phyloP scores from a whole-genome alignment of 768 basidiomycete species.

The Pilatotrama ljubarskyi region DNA sequence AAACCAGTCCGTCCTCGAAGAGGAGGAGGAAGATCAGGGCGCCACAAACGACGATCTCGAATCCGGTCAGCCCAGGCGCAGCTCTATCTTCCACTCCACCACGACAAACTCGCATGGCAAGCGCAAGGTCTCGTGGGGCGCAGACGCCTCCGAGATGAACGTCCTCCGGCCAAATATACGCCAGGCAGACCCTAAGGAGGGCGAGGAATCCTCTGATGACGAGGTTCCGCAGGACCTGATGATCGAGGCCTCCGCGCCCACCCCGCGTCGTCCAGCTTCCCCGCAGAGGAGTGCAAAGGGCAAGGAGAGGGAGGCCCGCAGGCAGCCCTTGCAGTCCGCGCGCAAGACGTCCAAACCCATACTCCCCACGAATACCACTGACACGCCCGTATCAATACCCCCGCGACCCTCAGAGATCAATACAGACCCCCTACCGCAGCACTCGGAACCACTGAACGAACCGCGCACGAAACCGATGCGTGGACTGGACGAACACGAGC shows the following conservation, averaged over 20 bases:
- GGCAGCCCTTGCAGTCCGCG: conserved; percentile 50
- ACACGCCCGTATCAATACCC: conserved; percentile 48
- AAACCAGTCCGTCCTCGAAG: conserved; percentile 68
- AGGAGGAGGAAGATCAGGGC: conserved; percentile 65
- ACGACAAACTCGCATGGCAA: conserved; percentile 42
- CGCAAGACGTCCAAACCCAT: conserved; percentile 36
- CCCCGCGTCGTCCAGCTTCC: conserved; percentile 27
- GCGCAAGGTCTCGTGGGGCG: conserved; percentile 60
- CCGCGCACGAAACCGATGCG: conserved; percentile 50
- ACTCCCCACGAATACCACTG: conserved; percentile 36
- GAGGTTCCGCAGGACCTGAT: conserved; percentile 86
- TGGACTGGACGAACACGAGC: conserved; percentile 82
- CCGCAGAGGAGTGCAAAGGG: conserved; percentile 31
- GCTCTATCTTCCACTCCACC: conserved; percentile 32
- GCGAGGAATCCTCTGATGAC: conserved; percentile 70
- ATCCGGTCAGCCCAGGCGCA: conserved; percentile 50
- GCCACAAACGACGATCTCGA: conserved; percentile 55
- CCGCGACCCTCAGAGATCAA: conserved; percentile 68
- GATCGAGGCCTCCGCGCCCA: conserved; percentile 67
- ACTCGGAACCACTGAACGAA: conserved; percentile 23
- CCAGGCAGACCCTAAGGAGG: conserved; percentile 59
- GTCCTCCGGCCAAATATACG: conserved; percentile 71
- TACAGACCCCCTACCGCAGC: conserved; percentile 34
- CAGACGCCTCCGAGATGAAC: conserved; percentile 54
- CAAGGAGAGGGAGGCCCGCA: conserved; percentile 35